These are phyloP conservation scores for Leishmania tropica DNA, from an alignment of 208 protist species.

Conservation along the genomic window DNA sequence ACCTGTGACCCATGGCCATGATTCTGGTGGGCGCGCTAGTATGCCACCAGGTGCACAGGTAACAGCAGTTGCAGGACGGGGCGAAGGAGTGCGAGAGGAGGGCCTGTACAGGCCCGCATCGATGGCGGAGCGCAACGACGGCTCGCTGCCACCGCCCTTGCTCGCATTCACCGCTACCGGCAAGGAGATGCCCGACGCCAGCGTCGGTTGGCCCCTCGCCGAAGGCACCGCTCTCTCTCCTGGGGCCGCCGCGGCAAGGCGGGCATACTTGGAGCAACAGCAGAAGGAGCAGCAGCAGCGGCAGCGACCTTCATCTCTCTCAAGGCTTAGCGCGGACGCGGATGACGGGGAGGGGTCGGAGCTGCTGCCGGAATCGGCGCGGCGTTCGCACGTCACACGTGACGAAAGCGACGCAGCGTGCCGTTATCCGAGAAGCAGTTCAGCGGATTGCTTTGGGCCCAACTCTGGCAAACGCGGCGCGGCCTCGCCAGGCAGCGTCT, in stretches of 20 bases:
- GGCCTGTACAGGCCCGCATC: background rate
- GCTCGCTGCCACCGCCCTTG: background rate
- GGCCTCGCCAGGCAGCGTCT: background rate
- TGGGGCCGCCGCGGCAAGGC: conserved; percentile 24
- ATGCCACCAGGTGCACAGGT: background rate
- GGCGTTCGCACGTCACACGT: background rate
- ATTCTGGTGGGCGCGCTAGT: background rate
- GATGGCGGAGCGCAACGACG: background rate
- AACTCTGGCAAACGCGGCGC: background rate
- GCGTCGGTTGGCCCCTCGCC: background rate
- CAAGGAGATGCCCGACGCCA: background rate
- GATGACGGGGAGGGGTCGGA: background rate
- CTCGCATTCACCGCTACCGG: background rate
- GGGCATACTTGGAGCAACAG: conserved; percentile 29
- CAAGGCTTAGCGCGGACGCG: background rate
- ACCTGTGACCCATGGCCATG: background rate
- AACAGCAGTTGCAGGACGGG: background rate
- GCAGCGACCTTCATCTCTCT: background rate
- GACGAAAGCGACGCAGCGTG: background rate
- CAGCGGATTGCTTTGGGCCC: background rate
- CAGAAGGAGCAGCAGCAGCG: conserved; percentile 6
- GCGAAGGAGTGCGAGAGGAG: background rate
- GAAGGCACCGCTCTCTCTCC: conserved; percentile 12
- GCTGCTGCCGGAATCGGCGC: background rate
- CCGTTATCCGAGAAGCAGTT: conserved; percentile 8